Evolutionary conservation across 2,329 filamentous ascomycete species (phyloP), one percentile per base, ranked within the genome.

Genomic region (Aspergillus bombycis): DNA sequence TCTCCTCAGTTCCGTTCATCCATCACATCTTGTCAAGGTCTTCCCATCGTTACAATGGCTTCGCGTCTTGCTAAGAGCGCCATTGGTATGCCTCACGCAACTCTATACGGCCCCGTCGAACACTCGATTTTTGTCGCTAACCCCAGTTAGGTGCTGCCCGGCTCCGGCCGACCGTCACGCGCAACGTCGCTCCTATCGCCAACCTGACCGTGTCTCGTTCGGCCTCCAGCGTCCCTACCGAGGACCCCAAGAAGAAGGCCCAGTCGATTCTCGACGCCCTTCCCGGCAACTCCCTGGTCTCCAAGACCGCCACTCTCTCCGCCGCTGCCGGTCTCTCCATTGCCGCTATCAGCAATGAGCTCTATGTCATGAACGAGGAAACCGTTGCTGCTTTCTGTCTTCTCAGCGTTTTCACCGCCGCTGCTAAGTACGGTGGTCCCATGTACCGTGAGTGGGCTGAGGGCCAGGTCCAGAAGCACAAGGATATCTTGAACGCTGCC

Each of bases 291-390:
- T 94, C 87, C 78, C 85, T 97, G 70, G 84, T 96, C 78, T 96
- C 93, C 82, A 99, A 99, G 90, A 93, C 93, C 73, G 95, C 95
- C 77, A 94, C 97, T 79, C 91, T 99, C 76, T 98, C 94, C 78
- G 94, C 93, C 75, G 90, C 91, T 70, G 92, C 95, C 76, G 94
- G 91, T 83, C 83, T 96, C 74, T 94, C 92, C 76, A 88, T 96
- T 81, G 96, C 95, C 79, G 95, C 93, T 77, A 93, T 99, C 84
- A 96, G 92, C 89, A 99, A 96, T 85, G 95, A 99, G 88, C 93
- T 98, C 86, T 98, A 97, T 84, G 93, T 99, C 80, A 87, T 99
- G 83, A 99, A 99, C 85, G 95, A 99, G 87, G 95, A 99, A 86
- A 91, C 94, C 68, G 91, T 99, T 78, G 92, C 96, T 77, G 92